Percentiles rank a stretch among this genome's conserved stretches.
Evolutionary conservation across 495 filamentous ascomycete genomes (phyloP).

Genomic region (Penicillium psychrofluorescens): DNA sequence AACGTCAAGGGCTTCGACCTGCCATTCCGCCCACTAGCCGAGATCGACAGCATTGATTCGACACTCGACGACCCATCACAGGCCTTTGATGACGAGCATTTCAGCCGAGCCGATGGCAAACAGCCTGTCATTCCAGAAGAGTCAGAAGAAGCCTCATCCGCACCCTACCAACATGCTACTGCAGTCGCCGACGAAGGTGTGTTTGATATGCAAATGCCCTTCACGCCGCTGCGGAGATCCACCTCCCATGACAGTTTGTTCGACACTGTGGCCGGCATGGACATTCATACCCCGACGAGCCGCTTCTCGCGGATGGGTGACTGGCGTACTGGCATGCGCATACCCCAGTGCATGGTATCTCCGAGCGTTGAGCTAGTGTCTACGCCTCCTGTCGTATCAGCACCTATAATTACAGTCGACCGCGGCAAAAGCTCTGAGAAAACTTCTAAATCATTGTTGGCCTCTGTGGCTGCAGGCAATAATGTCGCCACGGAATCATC

Average conservation of each 20-base stretch:
- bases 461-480: conserved; percentile 28
- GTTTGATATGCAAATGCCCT: conserved; percentile 9
- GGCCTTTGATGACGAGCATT: conserved; percentile 17
- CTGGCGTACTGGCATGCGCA: conserved; percentile 20
- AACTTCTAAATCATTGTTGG: conserved; percentile 30
- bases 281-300: conserved; percentile 38
- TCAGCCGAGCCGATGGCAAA: conserved; percentile 8
- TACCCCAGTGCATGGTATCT: conserved; percentile 31
- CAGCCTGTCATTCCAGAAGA: conserved; percentile 38
- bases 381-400: conserved; percentile 38
- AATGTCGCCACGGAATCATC: conserved; percentile 9
- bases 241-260: conserved; percentile 46
- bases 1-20: conserved; percentile 48
- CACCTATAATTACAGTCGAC: conserved; percentile 34
- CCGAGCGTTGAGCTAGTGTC: conserved; percentile 26
- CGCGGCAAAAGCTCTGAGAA: conserved; percentile 16
- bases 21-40: conserved; percentile 39
- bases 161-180: conserved; percentile 1
- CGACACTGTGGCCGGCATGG: conserved; percentile 39
- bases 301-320: conserved; percentile 29
- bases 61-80: conserved; percentile 3
- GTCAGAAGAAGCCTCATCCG: conserved; percentile 21
- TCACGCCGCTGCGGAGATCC: conserved; percentile 27
- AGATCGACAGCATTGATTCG: conserved; percentile 12
- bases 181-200: conserved; percentile 5